Percentiles rank a stretch among this genome's conserved stretches.
Evolutionary conservation across 139 green algal genomes (phyloP).

Genomic region (Picochlorum costavermella): DNA sequence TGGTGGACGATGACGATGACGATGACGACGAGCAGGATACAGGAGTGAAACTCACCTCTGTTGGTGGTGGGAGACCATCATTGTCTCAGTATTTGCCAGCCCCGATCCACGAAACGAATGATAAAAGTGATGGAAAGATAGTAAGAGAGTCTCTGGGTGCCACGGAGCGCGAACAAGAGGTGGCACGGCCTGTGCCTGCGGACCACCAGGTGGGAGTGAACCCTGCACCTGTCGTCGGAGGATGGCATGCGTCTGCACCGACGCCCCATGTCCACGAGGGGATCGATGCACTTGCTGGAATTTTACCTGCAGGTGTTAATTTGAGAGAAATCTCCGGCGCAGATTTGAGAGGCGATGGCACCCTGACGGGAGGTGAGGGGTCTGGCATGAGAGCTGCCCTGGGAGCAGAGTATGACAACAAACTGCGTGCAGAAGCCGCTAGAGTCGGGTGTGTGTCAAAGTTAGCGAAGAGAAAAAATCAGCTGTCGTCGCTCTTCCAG

Average conservation of each 20-base stretch:
- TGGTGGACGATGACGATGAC: neutral
- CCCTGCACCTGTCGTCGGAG: too few relatives aligned
- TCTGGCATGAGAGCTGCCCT: constrained; percentile 42
- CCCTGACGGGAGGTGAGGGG: constrained; percentile 28
- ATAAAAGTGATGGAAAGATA: neutral
- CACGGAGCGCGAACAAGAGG: neutral
- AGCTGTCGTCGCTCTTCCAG: constrained; percentile 64
- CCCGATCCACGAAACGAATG: neutral
- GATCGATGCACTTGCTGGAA: too few relatives aligned
- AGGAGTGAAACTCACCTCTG: neutral
- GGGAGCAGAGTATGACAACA: constrained; percentile 54
- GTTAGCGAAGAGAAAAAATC: constrained; percentile 60
- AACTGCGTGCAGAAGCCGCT: constrained; percentile 41
- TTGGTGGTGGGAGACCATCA: too few relatives aligned
- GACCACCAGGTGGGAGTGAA: neutral
- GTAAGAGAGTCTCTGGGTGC: neutral
- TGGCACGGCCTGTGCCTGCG: neutral
- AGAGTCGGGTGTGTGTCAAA: constrained; percentile 26
- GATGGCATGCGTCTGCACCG: too few relatives aligned
- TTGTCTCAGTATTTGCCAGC: neutral
- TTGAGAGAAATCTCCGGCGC: constrained; percentile 49
- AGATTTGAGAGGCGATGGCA: constrained; percentile 42
- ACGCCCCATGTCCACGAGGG: too few relatives aligned
- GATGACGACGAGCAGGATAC: neutral
- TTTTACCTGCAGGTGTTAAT: neutral